A percentile compares a stretch with the other conserved stretches of the same genome.
These are phyloP conservation scores for Aspergillus hancockii DNA, from an alignment of 495 filamentous ascomycete genomes.

Conservation along the genomic window DNA sequence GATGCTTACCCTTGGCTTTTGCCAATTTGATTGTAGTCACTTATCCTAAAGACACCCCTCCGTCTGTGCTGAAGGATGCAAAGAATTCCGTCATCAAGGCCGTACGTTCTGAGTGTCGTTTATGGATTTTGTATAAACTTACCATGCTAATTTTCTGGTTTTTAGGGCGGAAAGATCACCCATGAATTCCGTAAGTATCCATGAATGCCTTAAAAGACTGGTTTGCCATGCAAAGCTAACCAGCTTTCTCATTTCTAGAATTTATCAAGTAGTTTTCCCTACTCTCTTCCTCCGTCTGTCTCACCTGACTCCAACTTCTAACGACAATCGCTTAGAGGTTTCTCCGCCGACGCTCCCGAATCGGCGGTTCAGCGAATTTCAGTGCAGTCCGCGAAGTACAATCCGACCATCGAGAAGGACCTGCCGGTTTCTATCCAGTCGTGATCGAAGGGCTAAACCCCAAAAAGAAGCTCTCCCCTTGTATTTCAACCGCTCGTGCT, in stretches of 20 bases:
- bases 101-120: conserved; percentile 47
- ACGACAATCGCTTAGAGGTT: conserved; percentile 58
- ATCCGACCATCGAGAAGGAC: conserved; percentile 76
- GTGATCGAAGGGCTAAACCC: conserved; percentile 11
- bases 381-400: conserved; percentile 61
- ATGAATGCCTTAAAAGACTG: background rate
- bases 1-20: conserved; percentile 55
- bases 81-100: conserved; percentile 68
- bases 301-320: background rate
- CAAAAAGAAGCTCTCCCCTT: background rate
- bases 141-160: conserved; percentile 10
- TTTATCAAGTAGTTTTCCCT: conserved; percentile 49
- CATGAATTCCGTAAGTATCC: conserved; percentile 55
- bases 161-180: conserved; percentile 41
- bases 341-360: conserved; percentile 69
- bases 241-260: conserved; percentile 32
- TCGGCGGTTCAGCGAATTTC: conserved; percentile 70
- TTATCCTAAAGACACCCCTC: conserved; percentile 72
- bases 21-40: conserved; percentile 76
- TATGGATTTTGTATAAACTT: background rate
- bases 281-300: background rate
- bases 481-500: background rate
- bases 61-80: conserved; percentile 64
- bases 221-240: conserved; percentile 3
- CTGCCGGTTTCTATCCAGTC: conserved; percentile 51